phyloP scores from a whole-genome alignment of 768 basidiomycete genomes.

The Boletus sensibilis region DNA sequence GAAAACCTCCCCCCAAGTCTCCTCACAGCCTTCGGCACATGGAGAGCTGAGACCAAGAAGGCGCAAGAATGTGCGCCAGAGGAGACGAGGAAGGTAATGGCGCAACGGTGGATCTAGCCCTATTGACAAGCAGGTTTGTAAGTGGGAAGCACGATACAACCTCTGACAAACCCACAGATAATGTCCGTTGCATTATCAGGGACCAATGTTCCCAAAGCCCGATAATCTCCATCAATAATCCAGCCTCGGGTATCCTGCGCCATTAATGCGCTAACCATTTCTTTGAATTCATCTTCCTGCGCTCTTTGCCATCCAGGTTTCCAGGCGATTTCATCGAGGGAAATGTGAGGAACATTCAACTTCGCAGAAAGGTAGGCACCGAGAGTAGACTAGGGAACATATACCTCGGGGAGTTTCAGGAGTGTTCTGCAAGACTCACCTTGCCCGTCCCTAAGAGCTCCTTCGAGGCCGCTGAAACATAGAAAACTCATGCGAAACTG shows the following conservation, averaged over 20 bases:
- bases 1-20: constrained; percentile 41
- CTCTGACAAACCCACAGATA: constrained; percentile 43
- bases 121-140: constrained; percentile 20
- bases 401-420: not conserved
- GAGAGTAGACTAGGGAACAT: constrained; percentile 46
- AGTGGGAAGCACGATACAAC: not conserved
- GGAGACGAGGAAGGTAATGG: constrained; percentile 59
- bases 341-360: constrained; percentile 45
- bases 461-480: not conserved
- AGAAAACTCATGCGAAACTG: not conserved
- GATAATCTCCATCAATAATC: constrained; percentile 55
- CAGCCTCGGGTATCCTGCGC: constrained; percentile 41
- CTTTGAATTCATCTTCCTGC: constrained; percentile 28
- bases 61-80: constrained; percentile 52
- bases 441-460: constrained; percentile 38
- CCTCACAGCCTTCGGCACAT: constrained; percentile 52
- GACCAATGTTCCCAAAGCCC: constrained; percentile 32
- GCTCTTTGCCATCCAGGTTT: constrained; percentile 45
- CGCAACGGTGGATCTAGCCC: constrained; percentile 68
- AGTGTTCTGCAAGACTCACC: constrained; percentile 23
- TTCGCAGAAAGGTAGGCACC: constrained; percentile 41
- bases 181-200: constrained; percentile 46
- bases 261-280: constrained; percentile 21
- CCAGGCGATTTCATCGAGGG: constrained; percentile 50
- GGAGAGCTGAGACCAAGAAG: constrained; percentile 33